These are phyloP conservation scores for Protea cynaroides DNA, from an alignment of 164 flowering plant genomes.

Conservation along the genomic window DNA sequence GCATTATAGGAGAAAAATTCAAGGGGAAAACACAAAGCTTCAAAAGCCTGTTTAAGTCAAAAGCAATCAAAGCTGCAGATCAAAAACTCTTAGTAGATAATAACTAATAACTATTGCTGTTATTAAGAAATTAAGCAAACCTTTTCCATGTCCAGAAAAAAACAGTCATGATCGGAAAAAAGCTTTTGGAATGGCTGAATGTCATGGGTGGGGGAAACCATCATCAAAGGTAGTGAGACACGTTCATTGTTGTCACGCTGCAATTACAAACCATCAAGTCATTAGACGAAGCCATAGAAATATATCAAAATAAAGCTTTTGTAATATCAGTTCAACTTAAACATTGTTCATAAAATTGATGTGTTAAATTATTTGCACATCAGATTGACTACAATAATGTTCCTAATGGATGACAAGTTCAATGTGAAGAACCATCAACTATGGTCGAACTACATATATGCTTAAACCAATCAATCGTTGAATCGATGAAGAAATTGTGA, in stretches of 20 bases:
- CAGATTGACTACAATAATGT: neutral
- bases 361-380: too few relatives aligned
- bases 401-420: neutral
- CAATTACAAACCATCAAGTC: constrained; percentile 8
- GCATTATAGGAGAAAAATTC: too few relatives aligned
- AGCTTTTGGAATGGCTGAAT: constrained; percentile 31
- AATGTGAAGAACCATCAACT: neutral
- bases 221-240: constrained; percentile 46
- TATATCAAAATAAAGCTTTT: neutral
- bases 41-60: too few relatives aligned
- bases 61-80: neutral
- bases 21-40: too few relatives aligned
- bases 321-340: neutral
- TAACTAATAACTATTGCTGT: neutral
- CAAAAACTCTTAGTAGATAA: neutral
- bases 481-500: too few relatives aligned
- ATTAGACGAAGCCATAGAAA: neutral
- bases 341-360: neutral
- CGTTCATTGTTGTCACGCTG: constrained; percentile 48
- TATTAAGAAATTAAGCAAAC: constrained; percentile 23
- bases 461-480: too few relatives aligned
- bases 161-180: constrained; percentile 53
- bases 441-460: too few relatives aligned
- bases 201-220: constrained; percentile 47
- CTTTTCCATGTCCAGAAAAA: constrained; percentile 58